Evolutionary conservation across 208 protist genomes (phyloP), one percentile per base, ranked within the genome.

Genomic region (Novymonas esmeraldas): DNA sequence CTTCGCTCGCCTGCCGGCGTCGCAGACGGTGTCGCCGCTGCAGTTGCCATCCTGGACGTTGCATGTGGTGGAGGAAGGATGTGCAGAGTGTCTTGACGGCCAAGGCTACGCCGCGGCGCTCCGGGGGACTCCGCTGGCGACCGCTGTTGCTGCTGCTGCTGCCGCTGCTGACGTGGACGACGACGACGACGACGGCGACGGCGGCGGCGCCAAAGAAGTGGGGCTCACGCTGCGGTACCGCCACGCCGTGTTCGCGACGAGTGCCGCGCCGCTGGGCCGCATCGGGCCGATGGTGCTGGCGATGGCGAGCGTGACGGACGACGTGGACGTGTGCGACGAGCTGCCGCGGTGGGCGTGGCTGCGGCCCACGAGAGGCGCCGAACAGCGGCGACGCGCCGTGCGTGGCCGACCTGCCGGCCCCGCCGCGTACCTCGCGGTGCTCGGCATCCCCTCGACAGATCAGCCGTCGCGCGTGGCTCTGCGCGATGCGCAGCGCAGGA

Each of bases 361-460:
- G 2, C 16, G 26, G 26, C 18, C 29, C 6, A 13, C 38, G 50
- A 22, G 24, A 0, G 50, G 14, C 9, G 34, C 11, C 49, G 49
- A 24, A 13, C 3, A 16, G 49, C 26, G 22, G 20, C n/a, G 28
- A 34, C 9, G 29, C 49, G 49, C 49, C 28, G 29, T 6, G 11
- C 49, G 49, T 3, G 28, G 26, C 26, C 7, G 1, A 31, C 18
- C 28, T 2, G 18, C 49, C 13, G 18, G 16, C 49, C 4, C 31
- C 34, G 24, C 24, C n/a, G 13, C 13, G 36, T 71, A 58, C 41
- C 38, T 63, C 10, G 56, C 56, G 14, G 65, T 57, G 26, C 36
- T 64, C 24, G 45, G 46, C 28, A 28, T 56, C 3, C 56, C 54
- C 14, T 64, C 44, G 18, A 64, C 48, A 7, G 55, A 58, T 34